Evolutionary conservation across 2,329 filamentous ascomycete genomes (phyloP), one percentile per base, ranked within the genome.

Genomic region (Diaporthe sp.): DNA sequence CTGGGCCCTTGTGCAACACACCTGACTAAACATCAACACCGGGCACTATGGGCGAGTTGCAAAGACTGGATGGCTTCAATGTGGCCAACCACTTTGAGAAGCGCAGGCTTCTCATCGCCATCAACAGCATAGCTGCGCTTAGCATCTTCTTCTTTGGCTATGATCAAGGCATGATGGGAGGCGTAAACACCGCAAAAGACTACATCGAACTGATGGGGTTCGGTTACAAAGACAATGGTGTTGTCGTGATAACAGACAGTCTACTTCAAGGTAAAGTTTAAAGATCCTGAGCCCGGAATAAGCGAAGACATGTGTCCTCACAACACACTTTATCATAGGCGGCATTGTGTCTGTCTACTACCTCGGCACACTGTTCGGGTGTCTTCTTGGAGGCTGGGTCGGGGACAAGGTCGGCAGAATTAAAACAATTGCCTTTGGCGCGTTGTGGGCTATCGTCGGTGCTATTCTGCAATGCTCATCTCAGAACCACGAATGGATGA

Each of bases 121-220:
- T 94, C 82, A 93, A 93, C 81, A 88, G 87, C 65, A 85, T 93
- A 19, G 92, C 92, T 1, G 91, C 87, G 2, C 82, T 94, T 19
- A 92, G 91, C 19, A 94, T 93, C 77, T 91, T 93, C 82, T 93
- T 94, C 86, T 93, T 93, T 79, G 92, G 88, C 53, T 89, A 89
- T 79, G 88, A 90, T 77, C 88, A 90, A 79, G 88, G 87, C 60
- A 83, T 88, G 77, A 92, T 88, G 91, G 89, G 90, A 25, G 92
- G 92, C 74, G 92, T 94, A 17, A 94, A 94, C 82, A 92, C 90
- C 62, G 87, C 91, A 53, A 88, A 88, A 68, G 84, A 93, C 81
- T 94, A 94, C 80, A 90, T 92, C 70, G 85, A 90, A 51, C 84
- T 90, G 13, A 94, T 94, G 91, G 87, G 87, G 10, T 91, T 93